Conservation (phyloP, 805 yeast genomes). For the Brettanomyces nanus region DNA sequence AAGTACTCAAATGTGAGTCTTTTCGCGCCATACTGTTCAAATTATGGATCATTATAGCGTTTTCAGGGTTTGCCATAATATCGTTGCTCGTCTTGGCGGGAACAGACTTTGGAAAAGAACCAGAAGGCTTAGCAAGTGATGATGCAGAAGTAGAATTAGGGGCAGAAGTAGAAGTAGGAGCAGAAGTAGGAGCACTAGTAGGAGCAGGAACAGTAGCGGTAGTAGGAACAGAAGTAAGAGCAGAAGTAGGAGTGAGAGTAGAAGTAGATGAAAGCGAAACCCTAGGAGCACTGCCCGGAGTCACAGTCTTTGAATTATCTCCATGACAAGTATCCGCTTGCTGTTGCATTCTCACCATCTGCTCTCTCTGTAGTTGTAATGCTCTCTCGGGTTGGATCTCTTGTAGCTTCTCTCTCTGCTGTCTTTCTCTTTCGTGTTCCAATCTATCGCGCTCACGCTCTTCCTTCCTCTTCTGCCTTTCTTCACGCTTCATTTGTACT, state of each 20-base stretch:
- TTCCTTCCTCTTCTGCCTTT: slow-evolving; percentile 26
- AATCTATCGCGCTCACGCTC: slow-evolving; percentile 19
- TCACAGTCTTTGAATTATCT: neutral
- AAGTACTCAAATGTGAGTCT: slow-evolving; percentile 54
- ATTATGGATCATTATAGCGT: slow-evolving; percentile 77
- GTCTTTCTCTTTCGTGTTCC: slow-evolving; percentile 11
- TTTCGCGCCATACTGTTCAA: slow-evolving; percentile 74
- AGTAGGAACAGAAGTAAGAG: too few relatives aligned
- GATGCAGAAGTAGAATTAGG: neutral
- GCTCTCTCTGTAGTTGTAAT: neutral
- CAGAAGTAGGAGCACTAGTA: neutral
- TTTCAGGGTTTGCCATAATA: slow-evolving; percentile 42
- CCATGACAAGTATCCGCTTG: too few relatives aligned
- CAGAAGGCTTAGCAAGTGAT: neutral
- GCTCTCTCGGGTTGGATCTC: slow-evolving; percentile 5
- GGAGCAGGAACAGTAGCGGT: neutral
- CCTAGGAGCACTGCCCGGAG: too few relatives aligned
- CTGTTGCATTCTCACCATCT: neutral
- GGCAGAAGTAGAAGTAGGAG: neutral
- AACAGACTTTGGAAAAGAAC: too few relatives aligned
- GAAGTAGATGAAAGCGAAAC: too few relatives aligned
- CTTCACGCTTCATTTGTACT: slow-evolving; percentile 21
- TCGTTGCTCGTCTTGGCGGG: slow-evolving; percentile 13
- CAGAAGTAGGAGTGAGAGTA: neutral
- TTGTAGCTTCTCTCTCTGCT: slow-evolving; percentile 7